Percentiles rank a stretch among this genome's conserved stretches.
Conservation (phyloP, 139 green algal species). For the Ostreobium quekettii region DNA sequence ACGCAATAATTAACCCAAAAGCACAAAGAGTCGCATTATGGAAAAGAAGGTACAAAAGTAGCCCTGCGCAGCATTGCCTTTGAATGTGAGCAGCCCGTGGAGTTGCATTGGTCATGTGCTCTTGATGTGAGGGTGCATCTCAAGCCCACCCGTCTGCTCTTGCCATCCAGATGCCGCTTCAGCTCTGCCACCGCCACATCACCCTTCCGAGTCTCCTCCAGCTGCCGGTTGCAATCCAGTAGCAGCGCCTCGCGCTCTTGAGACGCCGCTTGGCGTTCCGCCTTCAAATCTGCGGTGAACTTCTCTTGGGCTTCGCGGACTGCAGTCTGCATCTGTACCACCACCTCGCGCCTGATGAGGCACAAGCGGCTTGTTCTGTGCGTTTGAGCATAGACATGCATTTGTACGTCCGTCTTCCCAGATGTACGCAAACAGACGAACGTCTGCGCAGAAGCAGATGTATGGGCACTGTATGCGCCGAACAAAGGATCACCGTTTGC, state of each 20-base stretch:
- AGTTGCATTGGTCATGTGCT: no score
- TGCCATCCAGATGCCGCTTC: background rate
- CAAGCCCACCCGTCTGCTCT: background rate
- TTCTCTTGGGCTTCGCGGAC: constrained; percentile 7
- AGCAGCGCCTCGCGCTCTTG: background rate
- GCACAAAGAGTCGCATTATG: background rate
- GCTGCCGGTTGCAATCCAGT: background rate
- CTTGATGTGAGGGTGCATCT: no score
- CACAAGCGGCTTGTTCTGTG: no score
- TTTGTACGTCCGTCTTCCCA: no score
- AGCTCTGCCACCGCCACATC: background rate
- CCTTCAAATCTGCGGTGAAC: background rate
- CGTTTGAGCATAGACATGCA: no score
- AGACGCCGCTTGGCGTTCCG: background rate
- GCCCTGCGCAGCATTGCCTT: background rate
- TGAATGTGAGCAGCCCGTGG: no score
- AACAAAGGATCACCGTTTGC: no score
- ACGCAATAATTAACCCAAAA: background rate
- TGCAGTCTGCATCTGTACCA: constrained; percentile 12
- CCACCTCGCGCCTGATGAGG: background rate
- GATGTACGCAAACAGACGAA: no score
- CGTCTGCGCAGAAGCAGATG: no score
- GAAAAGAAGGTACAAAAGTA: background rate
- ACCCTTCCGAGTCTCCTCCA: background rate
- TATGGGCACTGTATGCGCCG: no score